Conservation (phyloP, 1,139 yeast species). For the Yamadazyma diddensiae region DNA sequence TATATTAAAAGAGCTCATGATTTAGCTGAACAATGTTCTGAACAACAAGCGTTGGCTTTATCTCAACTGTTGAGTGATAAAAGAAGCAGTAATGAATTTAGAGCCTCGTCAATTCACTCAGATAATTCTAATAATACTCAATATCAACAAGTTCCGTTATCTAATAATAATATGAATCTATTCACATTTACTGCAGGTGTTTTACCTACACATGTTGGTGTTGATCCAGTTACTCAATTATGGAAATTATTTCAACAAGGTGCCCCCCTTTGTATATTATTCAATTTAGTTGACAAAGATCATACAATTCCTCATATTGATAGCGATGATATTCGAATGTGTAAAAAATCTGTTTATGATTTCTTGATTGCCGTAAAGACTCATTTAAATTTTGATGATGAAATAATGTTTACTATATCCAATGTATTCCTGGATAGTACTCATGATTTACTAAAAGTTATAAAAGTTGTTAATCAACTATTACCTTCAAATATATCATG, state of each 20-base stretch:
- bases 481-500: slow-evolving; percentile 19
- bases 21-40: slow-evolving; percentile 63
- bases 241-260: slow-evolving; percentile 92
- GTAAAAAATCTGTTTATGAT: slow-evolving; percentile 88
- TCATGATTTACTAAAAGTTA: slow-evolving; percentile 69
- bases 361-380: slow-evolving; percentile 85
- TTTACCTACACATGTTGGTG: slow-evolving; percentile 65
- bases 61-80: slow-evolving; percentile 34
- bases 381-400: slow-evolving; percentile 72
- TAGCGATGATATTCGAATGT: slow-evolving; percentile 76
- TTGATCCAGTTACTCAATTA: slow-evolving; percentile 90
- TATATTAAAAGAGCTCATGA: slow-evolving; percentile 57
- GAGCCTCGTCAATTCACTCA: slow-evolving; percentile 25
- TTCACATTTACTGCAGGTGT: slow-evolving; percentile 74
- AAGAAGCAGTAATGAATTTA: slow-evolving; percentile 20
- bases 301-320: slow-evolving; percentile 52
- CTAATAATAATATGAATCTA: slow-evolving; percentile 25
- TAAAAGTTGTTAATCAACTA: slow-evolving; percentile 65
- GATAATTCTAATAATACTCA: slow-evolving; percentile 14
- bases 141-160: slow-evolving; percentile 5
- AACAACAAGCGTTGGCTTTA: slow-evolving; percentile 66
- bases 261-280: slow-evolving; percentile 82
- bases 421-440: slow-evolving; percentile 85
- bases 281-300: slow-evolving; percentile 51
- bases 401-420: slow-evolving; percentile 77